Conservation (phyloP, 805 yeast genomes). For the Metschnikowia vanudenii region DNA sequence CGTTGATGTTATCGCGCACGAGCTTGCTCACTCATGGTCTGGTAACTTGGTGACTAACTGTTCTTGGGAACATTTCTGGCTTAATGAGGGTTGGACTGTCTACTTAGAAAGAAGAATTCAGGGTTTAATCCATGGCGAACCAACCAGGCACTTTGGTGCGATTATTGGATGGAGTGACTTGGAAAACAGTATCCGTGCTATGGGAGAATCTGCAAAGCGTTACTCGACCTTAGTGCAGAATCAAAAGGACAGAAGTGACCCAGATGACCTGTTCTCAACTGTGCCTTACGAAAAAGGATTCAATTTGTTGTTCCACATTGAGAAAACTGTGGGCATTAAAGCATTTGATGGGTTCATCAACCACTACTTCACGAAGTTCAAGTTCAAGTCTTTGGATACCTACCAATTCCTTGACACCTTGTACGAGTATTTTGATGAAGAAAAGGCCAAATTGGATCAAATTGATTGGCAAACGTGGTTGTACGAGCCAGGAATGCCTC, state of each 20-base stretch:
- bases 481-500: slow-evolving; percentile 82
- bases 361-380: slow-evolving; percentile 68
- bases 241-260: slow-evolving; percentile 68
- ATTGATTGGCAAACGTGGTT: slow-evolving; percentile 89
- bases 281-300: slow-evolving; percentile 94
- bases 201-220: slow-evolving; percentile 52
- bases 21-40: slow-evolving; percentile 89
- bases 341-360: slow-evolving; percentile 79
- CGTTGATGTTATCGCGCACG: slow-evolving; percentile 90
- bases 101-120: slow-evolving; percentile 82
- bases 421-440: slow-evolving; percentile 58
- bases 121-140: slow-evolving; percentile 76
- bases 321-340: slow-evolving; percentile 56
- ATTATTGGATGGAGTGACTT: slow-evolving; percentile 88
- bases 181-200: slow-evolving; percentile 60
- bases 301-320: slow-evolving; percentile 72
- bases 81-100: slow-evolving; percentile 96
- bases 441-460: slow-evolving; percentile 53
- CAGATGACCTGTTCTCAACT: slow-evolving; percentile 84
- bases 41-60: slow-evolving; percentile 89
- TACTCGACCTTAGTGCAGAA: slow-evolving; percentile 69
- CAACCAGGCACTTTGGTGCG: slow-evolving; percentile 74
- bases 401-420: slow-evolving; percentile 76
- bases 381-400: slow-evolving; percentile 72
- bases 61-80: slow-evolving; percentile 93